A percentile compares a stretch with the other conserved stretches of the same genome.
Evolutionary conservation across 257 asterid genomes (phyloP).

Genomic region (Ajuga chamaepitys): DNA sequence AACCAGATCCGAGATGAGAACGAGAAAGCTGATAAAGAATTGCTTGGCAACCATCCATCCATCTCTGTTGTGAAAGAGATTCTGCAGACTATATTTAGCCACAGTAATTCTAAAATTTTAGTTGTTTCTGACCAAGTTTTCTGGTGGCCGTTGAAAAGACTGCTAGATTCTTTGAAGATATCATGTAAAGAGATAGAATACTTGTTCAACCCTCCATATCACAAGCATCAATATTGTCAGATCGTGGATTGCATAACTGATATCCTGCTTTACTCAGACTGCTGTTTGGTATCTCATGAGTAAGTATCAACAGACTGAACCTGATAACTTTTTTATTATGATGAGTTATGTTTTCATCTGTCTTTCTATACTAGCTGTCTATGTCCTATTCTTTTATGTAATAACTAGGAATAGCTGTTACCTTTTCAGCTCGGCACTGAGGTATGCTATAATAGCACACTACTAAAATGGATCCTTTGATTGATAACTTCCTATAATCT

Average conservation of each 20-base stretch:
- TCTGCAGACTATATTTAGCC: slow-evolving; percentile 21
- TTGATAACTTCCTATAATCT: background rate
- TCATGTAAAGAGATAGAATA: slow-evolving; percentile 29
- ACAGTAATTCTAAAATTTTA: slow-evolving; percentile 30
- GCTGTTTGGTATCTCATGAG: slow-evolving; percentile 54
- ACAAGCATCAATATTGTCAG: slow-evolving; percentile 11
- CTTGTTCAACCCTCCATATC: slow-evolving; percentile 16
- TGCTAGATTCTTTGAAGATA: slow-evolving; percentile 41
- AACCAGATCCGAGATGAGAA: slow-evolving; percentile 36
- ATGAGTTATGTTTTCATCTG: background rate
- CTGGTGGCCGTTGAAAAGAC: slow-evolving; percentile 52
- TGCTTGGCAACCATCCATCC: slow-evolving; percentile 39
- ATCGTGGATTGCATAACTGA: slow-evolving; percentile 18
- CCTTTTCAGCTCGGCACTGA: background rate
- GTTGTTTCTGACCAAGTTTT: slow-evolving; percentile 47
- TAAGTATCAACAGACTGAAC: slow-evolving; percentile 28
- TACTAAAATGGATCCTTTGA: slow-evolving; percentile 3
- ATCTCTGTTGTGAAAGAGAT: slow-evolving; percentile 43
- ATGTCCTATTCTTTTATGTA: background rate
- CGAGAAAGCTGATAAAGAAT: slow-evolving; percentile 38
- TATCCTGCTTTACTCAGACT: slow-evolving; percentile 27
- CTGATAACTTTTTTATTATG: background rate
- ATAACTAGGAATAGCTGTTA: background rate
- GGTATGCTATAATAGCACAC: background rate
- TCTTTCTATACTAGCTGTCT: background rate